Conservation (phyloP, 2,329 filamentous ascomycete species). For the Penicillium rolfsii region DNA sequence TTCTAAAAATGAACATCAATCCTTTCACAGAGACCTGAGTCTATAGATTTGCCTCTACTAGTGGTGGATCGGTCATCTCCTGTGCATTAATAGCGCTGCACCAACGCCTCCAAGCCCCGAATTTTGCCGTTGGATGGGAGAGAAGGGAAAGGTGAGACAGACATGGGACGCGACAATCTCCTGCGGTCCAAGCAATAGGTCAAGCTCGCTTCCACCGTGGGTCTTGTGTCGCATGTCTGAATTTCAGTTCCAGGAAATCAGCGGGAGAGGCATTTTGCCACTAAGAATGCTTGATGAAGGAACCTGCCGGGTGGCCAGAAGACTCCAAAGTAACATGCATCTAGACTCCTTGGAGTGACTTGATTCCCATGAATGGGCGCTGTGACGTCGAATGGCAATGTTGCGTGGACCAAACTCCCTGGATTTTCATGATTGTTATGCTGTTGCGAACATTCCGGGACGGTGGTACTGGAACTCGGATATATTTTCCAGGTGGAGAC, state of each 20-base stretch:
- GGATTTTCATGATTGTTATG: slow-evolving; percentile 17
- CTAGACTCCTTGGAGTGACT: too few relatives aligned
- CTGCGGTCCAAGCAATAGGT: neutral
- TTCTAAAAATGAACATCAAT: neutral
- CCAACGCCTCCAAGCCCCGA: slow-evolving; percentile 5
- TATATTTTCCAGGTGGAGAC: slow-evolving; percentile 11
- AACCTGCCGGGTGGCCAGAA: neutral
- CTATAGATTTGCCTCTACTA: slow-evolving; percentile 4
- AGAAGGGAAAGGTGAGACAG: neutral
- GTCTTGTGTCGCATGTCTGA: slow-evolving; percentile 8
- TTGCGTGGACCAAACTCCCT: slow-evolving; percentile 18
- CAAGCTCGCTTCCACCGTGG: neutral
- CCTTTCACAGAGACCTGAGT: neutral
- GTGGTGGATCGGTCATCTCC: slow-evolving; percentile 13
- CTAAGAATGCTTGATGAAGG: slow-evolving; percentile 6
- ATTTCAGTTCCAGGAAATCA: slow-evolving; percentile 5
- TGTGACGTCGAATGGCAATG: slow-evolving; percentile 1
- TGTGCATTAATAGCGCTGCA: slow-evolving; percentile 7
- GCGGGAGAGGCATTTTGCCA: slow-evolving; percentile 6
- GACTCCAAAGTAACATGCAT: neutral
- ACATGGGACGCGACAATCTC: neutral
- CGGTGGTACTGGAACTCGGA: slow-evolving; percentile 15
- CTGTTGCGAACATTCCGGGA: slow-evolving; percentile 24
- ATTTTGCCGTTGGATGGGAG: slow-evolving; percentile 1
- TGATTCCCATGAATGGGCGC: neutral